A percentile compares a stretch with the other conserved stretches of the same genome.
Conservation (phyloP, 805 yeast genomes). For the Kluyveromyces aestuarii region DNA sequence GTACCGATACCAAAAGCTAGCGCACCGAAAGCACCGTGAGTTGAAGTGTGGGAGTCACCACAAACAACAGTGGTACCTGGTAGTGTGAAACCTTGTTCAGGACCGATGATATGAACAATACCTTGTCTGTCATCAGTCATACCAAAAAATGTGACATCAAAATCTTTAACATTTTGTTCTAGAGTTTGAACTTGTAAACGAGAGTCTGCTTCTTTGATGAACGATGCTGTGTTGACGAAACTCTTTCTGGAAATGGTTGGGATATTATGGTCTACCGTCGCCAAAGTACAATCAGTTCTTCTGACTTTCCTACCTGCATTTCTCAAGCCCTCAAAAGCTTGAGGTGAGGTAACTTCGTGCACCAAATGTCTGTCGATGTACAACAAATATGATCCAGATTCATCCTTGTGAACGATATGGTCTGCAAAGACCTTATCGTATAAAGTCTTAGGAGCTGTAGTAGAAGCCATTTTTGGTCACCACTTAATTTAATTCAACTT, state of each 20-base stretch:
- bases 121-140: slow-evolving; percentile 95
- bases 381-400: slow-evolving; percentile 74
- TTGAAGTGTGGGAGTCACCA: slow-evolving; percentile 98
- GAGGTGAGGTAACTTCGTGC: slow-evolving; percentile 98
- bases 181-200: slow-evolving; percentile 86
- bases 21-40: slow-evolving; percentile 98
- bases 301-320: slow-evolving; percentile 85
- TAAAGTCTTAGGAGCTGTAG: slow-evolving; percentile 53
- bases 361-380: slow-evolving; percentile 96
- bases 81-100: slow-evolving; percentile 96
- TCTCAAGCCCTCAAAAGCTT: slow-evolving; percentile 92
- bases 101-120: slow-evolving; percentile 97
- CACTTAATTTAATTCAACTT: no score
- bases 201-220: slow-evolving; percentile 86
- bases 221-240: slow-evolving; percentile 64
- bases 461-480: slow-evolving; percentile 12
- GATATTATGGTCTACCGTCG: slow-evolving; percentile 94
- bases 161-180: slow-evolving; percentile 85
- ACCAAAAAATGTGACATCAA: slow-evolving; percentile 87
- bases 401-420: slow-evolving; percentile 86
- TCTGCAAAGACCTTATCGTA: slow-evolving; percentile 95
- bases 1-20: slow-evolving; percentile 99
- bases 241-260: slow-evolving; percentile 84
- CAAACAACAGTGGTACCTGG: slow-evolving; percentile 99
- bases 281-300: slow-evolving; percentile 86